Conservation (phyloP, 352 stramenopile genomes). For the Heterotrichella gracilis region DNA sequence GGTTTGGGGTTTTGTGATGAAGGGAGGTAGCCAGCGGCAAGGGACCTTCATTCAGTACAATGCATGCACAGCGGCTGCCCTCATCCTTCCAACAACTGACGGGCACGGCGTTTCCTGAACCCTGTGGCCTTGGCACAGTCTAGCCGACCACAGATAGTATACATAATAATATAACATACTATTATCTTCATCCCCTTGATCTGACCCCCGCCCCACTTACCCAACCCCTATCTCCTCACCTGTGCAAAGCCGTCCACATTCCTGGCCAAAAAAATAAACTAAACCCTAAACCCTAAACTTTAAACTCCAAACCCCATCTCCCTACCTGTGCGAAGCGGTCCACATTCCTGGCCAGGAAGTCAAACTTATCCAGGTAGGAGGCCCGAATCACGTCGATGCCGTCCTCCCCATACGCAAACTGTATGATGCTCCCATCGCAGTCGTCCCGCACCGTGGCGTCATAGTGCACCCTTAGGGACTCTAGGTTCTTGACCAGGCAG, state of each 20-base stretch:
- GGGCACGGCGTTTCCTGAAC: no score
- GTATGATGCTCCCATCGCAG: constrained; percentile 75
- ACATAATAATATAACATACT: no score
- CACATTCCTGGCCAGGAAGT: constrained; percentile 21
- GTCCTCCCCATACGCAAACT: constrained; percentile 98
- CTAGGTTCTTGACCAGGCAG: constrained; percentile 91
- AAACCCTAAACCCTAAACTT: constrained; percentile 20
- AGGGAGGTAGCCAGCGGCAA: no score
- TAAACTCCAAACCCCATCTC: no score
- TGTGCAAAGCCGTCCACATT: constrained; percentile 19
- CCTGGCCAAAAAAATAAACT: constrained; percentile 20
- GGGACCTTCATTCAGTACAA: no score
- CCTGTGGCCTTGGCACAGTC: no score
- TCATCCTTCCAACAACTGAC: no score
- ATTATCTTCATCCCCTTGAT: constrained; percentile 17
- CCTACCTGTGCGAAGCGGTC: constrained; percentile 16
- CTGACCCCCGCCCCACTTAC: not conserved
- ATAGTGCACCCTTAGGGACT: constrained; percentile 81
- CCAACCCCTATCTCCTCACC: no score
- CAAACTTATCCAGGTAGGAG: constrained; percentile 38
- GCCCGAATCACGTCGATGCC: constrained; percentile 75
- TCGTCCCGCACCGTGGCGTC: constrained; percentile 90
- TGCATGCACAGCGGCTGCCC: no score
- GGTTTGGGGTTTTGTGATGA: no score
- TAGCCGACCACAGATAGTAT: no score